These are phyloP conservation scores for Hericium alpestre DNA, from an alignment of 768 basidiomycete species.

Conservation along the genomic window DNA sequence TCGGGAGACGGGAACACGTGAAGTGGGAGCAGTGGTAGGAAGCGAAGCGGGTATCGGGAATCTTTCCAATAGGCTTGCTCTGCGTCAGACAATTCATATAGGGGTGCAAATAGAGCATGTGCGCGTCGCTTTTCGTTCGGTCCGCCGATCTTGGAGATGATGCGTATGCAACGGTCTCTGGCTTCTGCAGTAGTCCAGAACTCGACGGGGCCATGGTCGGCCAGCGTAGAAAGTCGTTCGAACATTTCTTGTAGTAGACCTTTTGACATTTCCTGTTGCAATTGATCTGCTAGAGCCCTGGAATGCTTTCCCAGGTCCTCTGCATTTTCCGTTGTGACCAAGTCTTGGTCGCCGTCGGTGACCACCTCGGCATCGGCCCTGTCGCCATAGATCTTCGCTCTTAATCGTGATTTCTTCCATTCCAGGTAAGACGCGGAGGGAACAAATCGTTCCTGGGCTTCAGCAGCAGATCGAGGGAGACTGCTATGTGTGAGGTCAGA, in stretches of 20 bases:
- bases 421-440: constrained; percentile 46
- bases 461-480: constrained; percentile 45
- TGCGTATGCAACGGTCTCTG: constrained; percentile 58
- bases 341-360: constrained; percentile 9
- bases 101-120: constrained; percentile 40
- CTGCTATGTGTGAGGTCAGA: constrained; percentile 73
- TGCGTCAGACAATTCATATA: constrained; percentile 18
- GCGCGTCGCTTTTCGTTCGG: constrained; percentile 53
- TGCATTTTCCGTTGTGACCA: background rate
- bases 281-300: constrained; percentile 60
- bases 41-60: constrained; percentile 46
- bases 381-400: constrained; percentile 7
- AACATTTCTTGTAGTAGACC: constrained; percentile 54
- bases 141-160: constrained; percentile 75
- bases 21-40: constrained; percentile 51
- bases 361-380: constrained; percentile 9
- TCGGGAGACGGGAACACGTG: constrained; percentile 32
- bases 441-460: constrained; percentile 54
- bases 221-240: constrained; percentile 28
- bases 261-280: constrained; percentile 62
- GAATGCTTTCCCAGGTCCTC: constrained; percentile 33
- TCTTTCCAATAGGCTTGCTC: constrained; percentile 47
- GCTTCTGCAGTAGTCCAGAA: constrained; percentile 83
- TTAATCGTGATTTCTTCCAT: constrained; percentile 38
- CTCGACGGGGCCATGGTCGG: constrained; percentile 21